Evolutionary conservation across 2,329 filamentous ascomycete genomes (phyloP), one percentile per base, ranked within the genome.

Genomic region (Colletotrichum australisinense): DNA sequence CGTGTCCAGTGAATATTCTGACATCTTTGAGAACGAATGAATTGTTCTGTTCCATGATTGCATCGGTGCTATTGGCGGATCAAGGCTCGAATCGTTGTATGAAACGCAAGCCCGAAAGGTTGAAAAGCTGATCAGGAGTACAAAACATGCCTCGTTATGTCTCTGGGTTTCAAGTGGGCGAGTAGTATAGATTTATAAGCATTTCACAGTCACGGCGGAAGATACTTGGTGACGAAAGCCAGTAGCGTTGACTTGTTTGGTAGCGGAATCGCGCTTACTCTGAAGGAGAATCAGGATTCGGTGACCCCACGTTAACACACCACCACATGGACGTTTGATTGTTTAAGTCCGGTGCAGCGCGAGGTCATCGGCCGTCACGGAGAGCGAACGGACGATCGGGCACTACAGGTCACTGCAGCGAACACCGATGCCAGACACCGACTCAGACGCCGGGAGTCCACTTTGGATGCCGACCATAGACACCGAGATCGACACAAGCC

Each of bases 1-100:
- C 42, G 42, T 46, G 16, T 46, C 42, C 42, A 46, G 42, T 46
- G 42, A 46, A 88, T 63, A 88, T 82, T 46, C 84, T 84, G 53
- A 87, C 83, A 67, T 59, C 68, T 35, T 63, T 63, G 32, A 69
- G 53, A 19, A 69, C 49, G 30, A 63, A 57, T 24, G 67, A 69
- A 26, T 64, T 69, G 16, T 35, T 16, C 7, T 32, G 22, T n/a
- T 35, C 59, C 67, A 69, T 64, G 52, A 26, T 35, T 19, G 28
- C 22, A 12, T 8, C n/a, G 32, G 42, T n/a, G 42, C 14, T 46
- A 0, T 19, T 46, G 42, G 42, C 19, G 7, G 42, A n/a, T 19
- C 16, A n/a, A n/a, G 7, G 42, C 42, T 46, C 19, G 19, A 46
- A 42, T 42, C 2, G 35, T 16, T 46, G 42, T n/a, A 19, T 1